Conservation (phyloP, 495 filamentous ascomycete genomes). For the Bacidia gigantensis region DNA sequence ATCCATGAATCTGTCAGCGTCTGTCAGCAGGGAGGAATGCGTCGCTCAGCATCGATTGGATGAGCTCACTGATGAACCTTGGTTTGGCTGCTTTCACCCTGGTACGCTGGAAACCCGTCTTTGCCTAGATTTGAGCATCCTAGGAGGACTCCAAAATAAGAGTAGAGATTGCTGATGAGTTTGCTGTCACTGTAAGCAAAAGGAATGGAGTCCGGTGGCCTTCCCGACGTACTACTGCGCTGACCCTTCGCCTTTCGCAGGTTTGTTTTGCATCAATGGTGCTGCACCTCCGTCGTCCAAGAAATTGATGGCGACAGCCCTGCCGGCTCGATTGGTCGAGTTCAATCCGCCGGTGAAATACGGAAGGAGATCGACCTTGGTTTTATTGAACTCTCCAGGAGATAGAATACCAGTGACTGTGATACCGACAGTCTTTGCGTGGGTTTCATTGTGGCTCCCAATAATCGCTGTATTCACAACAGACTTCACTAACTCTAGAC, state of each 20-base stretch:
- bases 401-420: slow-evolving; percentile 38
- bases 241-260: slow-evolving; percentile 24
- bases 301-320: slow-evolving; percentile 36
- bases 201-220: slow-evolving; percentile 5
- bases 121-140: slow-evolving; percentile 34
- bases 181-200: slow-evolving; percentile 20
- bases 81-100: slow-evolving; percentile 31
- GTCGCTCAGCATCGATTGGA: slow-evolving; percentile 8
- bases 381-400: slow-evolving; percentile 29
- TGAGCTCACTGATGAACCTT: slow-evolving; percentile 32
- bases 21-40: neutral
- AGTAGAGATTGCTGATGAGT: slow-evolving; percentile 42
- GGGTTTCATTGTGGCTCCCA: slow-evolving; percentile 25
- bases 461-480: slow-evolving; percentile 43
- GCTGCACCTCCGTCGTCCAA: slow-evolving; percentile 40
- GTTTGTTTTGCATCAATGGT: slow-evolving; percentile 35
- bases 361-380: slow-evolving; percentile 36
- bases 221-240: slow-evolving; percentile 37
- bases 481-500: slow-evolving; percentile 37
- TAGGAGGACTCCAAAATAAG: slow-evolving; percentile 40
- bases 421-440: slow-evolving; percentile 34
- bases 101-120: slow-evolving; percentile 29
- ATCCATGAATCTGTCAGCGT: slow-evolving; percentile 38
- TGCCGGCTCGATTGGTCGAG: slow-evolving; percentile 31
- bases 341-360: slow-evolving; percentile 32